Conservation (phyloP, 1,139 yeast genomes). For the Blastobotrys proliferans region DNA sequence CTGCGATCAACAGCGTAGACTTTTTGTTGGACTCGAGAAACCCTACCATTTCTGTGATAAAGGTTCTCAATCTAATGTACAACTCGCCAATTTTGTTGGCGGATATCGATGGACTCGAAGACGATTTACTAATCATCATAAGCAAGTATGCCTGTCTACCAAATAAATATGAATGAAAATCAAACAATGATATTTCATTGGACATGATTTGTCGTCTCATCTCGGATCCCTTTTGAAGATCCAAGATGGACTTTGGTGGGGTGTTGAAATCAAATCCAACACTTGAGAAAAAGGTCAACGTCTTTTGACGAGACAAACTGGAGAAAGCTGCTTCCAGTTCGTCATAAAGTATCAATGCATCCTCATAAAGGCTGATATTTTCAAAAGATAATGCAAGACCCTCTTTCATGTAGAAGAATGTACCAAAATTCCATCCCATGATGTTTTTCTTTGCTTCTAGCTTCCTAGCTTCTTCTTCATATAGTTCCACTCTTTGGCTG, state of each 20-base stretch:
- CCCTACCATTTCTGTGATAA: slow-evolving; percentile 41
- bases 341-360: slow-evolving; percentile 49
- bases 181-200: slow-evolving; percentile 39
- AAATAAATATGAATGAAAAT: slow-evolving; percentile 40
- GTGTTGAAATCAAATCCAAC: slow-evolving; percentile 31
- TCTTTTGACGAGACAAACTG: slow-evolving; percentile 21
- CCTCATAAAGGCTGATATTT: slow-evolving; percentile 54
- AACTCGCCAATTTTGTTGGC: slow-evolving; percentile 32
- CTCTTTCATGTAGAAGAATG: slow-evolving; percentile 44
- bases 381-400: slow-evolving; percentile 45
- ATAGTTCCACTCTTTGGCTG: slow-evolving; percentile 43
- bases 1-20: slow-evolving; percentile 27
- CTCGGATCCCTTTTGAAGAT: slow-evolving; percentile 21
- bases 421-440: slow-evolving; percentile 44
- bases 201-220: slow-evolving; percentile 36
- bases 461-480: slow-evolving; percentile 38
- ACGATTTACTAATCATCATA: slow-evolving; percentile 27
- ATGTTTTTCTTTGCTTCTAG: slow-evolving; percentile 33
- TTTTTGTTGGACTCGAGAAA: slow-evolving; percentile 27
- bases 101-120: slow-evolving; percentile 39
- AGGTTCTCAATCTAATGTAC: slow-evolving; percentile 34
- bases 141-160: slow-evolving; percentile 40
- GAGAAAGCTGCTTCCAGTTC: slow-evolving; percentile 36
- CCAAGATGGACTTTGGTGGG: slow-evolving; percentile 15
- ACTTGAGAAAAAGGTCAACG: slow-evolving; percentile 27